Evolutionary conservation across 2,329 filamentous ascomycete species (phyloP), one percentile per base, ranked within the genome.

Genomic region (Didymella keratinophila): DNA sequence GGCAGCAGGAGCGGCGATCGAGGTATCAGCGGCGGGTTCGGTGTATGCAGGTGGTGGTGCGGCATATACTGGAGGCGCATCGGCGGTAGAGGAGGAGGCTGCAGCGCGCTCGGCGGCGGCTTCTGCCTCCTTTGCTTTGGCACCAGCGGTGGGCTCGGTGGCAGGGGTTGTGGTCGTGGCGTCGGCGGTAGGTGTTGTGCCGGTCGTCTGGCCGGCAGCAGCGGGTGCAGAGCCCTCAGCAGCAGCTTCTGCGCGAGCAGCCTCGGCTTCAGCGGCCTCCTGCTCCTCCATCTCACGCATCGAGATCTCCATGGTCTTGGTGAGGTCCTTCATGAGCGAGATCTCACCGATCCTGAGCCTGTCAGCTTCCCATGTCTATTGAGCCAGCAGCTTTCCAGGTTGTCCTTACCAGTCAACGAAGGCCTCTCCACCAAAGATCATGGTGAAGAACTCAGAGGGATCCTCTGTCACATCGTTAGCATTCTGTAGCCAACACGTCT

Each of bases 251-350:
- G 68, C 67, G 73, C 83, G 80, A 20, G 81, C 79, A 2, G 80
- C 81, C 14, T 84, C 83, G 2, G 80, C 81, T 16, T 84, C 83
- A 5, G 83, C 82, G 2, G 81, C 80, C 44, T 86, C 87, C 61
- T 89, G 87, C 66, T 90, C 89, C 70, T 92, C 91, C 76, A 87
- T 87, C 61, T 88, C 88, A 55, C 91, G 84, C 88, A 93, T 94
- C 20, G 92, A 93, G 67, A 99, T 98, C 72, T 99, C 95, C 94
- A 99, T 98, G 43, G 93, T 97, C 72, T 93, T 92, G 18, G 94
- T 98, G 53, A 99, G 84, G 73, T 99, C 95, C 82, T 97, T 98
- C 91, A 99, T 97, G 57, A 99, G 87, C 49, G 92, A 95, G 69
- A 99, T 97, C 83, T 99, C 95, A 67, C 95, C 95, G 73, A 99